A percentile compares a stretch with the other conserved stretches of the same genome.
These are phyloP conservation scores for Biscogniauxia mediterranea DNA, from an alignment of 2,329 filamentous ascomycete genomes.

Conservation along the genomic window DNA sequence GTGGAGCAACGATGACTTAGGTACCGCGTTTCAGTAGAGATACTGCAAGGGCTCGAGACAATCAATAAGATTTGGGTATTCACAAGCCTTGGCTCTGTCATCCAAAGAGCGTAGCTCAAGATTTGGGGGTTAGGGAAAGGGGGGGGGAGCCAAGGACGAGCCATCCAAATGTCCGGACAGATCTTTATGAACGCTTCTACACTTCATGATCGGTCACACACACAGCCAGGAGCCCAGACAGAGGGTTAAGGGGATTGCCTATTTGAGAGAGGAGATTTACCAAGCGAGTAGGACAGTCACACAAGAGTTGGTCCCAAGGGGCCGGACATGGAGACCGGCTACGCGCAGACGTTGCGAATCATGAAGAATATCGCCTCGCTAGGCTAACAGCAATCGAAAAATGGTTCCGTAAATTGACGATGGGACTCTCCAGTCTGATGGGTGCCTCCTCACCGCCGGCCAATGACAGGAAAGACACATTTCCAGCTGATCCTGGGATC, in stretches of 20 bases:
- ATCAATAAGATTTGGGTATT: constrained; percentile 17
- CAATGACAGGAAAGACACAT: constrained; percentile 17
- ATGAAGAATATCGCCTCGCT: constrained; percentile 6
- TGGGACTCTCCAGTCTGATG: constrained; percentile 11
- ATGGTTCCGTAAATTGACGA: not conserved
- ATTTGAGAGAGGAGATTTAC: not conserved
- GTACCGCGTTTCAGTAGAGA: constrained; percentile 17
- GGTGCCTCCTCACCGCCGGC: constrained; percentile 14
- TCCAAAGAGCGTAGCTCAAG: constrained; percentile 1
- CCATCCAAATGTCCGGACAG: not conserved
- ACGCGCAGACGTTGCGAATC: not conserved
- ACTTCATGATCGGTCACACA: not conserved
- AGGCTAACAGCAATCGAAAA: not conserved
- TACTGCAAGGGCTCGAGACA: constrained; percentile 26
- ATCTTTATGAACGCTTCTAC: not conserved
- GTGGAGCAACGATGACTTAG: constrained; percentile 15
- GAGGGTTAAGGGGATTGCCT: not conserved
- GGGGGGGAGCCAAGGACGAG: constrained; percentile 13
- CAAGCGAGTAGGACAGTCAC: not conserved
- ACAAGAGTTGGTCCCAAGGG: constrained; percentile 1
- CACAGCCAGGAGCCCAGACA: not conserved
- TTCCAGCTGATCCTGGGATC: constrained; percentile 21
- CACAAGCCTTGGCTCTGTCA: constrained; percentile 17
- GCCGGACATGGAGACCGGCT: constrained; percentile 1
- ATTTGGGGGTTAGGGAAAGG: too few relatives aligned